Conservation (phyloP, 257 asterid species). For the Capsicum chinense region DNA sequence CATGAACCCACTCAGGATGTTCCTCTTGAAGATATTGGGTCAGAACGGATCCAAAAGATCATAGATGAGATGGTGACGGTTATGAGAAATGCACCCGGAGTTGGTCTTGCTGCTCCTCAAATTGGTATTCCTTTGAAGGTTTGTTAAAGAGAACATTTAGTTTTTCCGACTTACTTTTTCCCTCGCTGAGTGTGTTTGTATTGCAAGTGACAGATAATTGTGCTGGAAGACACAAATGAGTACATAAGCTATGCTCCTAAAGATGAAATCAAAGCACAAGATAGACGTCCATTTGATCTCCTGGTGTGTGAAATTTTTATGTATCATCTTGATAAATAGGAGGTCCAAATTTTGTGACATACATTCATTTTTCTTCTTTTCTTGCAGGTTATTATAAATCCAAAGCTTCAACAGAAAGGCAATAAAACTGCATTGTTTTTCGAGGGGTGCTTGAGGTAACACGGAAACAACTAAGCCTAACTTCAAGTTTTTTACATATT, state of each 20-base stretch:
- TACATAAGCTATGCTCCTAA: conserved; percentile 69
- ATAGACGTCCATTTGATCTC: conserved; percentile 78
- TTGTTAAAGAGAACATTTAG: conserved; percentile 20
- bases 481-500: conserved; percentile 5
- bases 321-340: conserved; percentile 11
- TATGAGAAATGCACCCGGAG: conserved; percentile 91
- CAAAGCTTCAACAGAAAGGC: conserved; percentile 69
- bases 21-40: conserved; percentile 66
- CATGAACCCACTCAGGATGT: conserved; percentile 82
- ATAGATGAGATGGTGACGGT: conserved; percentile 82
- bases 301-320: conserved; percentile 55
- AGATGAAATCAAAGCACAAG: conserved; percentile 66
- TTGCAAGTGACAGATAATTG: conserved; percentile 66
- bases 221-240: conserved; percentile 81
- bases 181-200: conserved; percentile 16
- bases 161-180: background rate
- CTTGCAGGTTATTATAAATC: conserved; percentile 89
- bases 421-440: conserved; percentile 72
- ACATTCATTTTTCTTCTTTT: conserved; percentile 24
- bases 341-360: background rate
- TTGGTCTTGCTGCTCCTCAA: conserved; percentile 98
- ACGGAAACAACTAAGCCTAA: conserved; percentile 16
- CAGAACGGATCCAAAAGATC: conserved; percentile 80
- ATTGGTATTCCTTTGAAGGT: conserved; percentile 91
- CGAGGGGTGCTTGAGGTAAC: conserved; percentile 93